A percentile compares a stretch with the other conserved stretches of the same genome.
These are phyloP conservation scores for Nepenthes mirabilis DNA, from an alignment of 148 eudicot species.

Conservation along the genomic window DNA sequence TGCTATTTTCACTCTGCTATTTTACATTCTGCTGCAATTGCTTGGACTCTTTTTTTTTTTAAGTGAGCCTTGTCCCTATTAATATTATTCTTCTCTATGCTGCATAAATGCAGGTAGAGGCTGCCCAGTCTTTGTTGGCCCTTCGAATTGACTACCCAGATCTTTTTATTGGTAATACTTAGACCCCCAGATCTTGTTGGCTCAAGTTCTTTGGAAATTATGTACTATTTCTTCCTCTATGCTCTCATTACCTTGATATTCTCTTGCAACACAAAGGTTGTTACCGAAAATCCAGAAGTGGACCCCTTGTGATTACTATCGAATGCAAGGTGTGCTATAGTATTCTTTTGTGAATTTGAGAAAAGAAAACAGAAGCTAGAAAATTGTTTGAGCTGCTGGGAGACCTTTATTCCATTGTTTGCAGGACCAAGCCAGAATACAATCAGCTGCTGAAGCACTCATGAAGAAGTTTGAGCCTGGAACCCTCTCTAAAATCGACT, in stretches of 20 bases:
- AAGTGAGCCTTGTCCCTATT: not conserved
- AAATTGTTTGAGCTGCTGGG: not conserved
- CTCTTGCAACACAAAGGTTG: conserved; percentile 39
- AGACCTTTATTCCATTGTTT: not conserved
- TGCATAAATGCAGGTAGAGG: conserved; percentile 47
- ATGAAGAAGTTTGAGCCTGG: conserved; percentile 41
- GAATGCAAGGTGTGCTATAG: conserved; percentile 58
- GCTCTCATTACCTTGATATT: conserved; percentile 4
- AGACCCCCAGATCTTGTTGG: conserved; percentile 67
- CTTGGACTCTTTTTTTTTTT: not conserved
- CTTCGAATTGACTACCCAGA: conserved; percentile 63
- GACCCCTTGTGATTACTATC: conserved; percentile 51
- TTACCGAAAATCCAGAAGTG: conserved; percentile 66
- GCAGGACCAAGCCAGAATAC: conserved; percentile 58
- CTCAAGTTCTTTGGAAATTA: conserved; percentile 13
- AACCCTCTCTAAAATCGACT: conserved; percentile 22
- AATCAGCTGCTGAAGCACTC: conserved; percentile 46
- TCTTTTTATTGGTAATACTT: conserved; percentile 54
- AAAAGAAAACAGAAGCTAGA: too few species aligned
- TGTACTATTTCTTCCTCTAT: not conserved
- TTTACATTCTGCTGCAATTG: too few species aligned
- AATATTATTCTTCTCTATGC: not conserved
- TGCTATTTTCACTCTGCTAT: too few species aligned
- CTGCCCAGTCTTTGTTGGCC: conserved; percentile 64
- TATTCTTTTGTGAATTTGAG: too few species aligned